Evolutionary conservation across 73 alveolate genomes (phyloP), one percentile per base, ranked within the genome.

Genomic region (Paramecium sexaurelia): DNA sequence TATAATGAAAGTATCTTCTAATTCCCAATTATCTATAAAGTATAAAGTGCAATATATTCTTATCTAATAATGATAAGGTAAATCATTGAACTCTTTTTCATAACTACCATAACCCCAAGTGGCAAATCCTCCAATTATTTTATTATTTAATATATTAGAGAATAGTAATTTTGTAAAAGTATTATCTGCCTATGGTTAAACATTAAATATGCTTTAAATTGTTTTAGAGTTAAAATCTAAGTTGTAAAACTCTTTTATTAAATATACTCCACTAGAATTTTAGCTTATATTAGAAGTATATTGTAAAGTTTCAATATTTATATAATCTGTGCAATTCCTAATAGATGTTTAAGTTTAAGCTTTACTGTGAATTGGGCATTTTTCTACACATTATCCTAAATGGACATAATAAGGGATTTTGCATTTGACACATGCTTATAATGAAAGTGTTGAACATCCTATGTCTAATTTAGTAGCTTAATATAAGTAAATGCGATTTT

Each of bases 51-150:
- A 66, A 66, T 66, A 66, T 11, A 66, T 20, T 66, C 84, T 66
- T 11, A 66, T 29, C 24, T 66, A 66, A 66, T 66, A 66, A 66
- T 66, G 84, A 66, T 66, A 27, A 32, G 45, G 45, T 8, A 66
- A 33, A 66, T 66, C 45, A 13, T 3, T 11, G 24, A 66, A 24
- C 6, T 29, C 10, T 66, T 66, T 66, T 24, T 1, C 45, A 24
- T 66, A 66, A 33, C 84, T 66, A 0, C 84, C 84, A 66, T 66
- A 66, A 1, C 84, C 84, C 84, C 84, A 66, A 66, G 51, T 66
- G 6, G 39, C 45, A 66, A 24, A 66, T 22, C 84, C 84, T 29
- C 84, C 84, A 11, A 66, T 29, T 15, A 66, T 66, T 66, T 66
- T 66, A 24, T 13, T 22, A 66, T 8, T 66, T 15, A 8, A n/a